Evolutionary conservation across 805 yeast species (phyloP), one percentile per base, ranked within the genome.

Genomic region (Lipomyces yamadae): DNA sequence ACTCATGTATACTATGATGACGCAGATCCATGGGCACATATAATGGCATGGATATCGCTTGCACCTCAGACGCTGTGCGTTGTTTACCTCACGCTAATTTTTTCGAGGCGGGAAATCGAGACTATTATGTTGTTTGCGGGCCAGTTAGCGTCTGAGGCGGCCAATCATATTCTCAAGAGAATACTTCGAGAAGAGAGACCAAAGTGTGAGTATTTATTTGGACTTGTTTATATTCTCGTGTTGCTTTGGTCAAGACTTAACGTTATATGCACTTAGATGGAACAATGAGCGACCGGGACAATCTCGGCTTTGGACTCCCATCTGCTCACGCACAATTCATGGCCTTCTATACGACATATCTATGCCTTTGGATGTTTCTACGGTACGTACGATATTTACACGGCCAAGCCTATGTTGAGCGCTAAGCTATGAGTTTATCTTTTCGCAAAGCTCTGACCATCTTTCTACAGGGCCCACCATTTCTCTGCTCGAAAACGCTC

Each of bases 291-390:
- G 13, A 6, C 10, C 30, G 35, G 18, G 61, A 58, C n/a, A 77
- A 75, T 2, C 75, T 89, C 69, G 87, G 89, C 0, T 92, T 88
- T 76, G 99, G 99, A 0, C 94, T 94, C 98, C 99, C 99, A 0
- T 87, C 93, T 62, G 97, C 99, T 0, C 99, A 94, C 78, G 87
- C 97, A 0, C 99, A 94, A 78, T 95, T 93, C 77, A 90, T 94
- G 92, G 96, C 97, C 1, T 95, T 87, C 75, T 87, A 89, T 70
- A 83, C 68, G 66, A 82, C 73, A 11, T 77, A 80, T 60, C 67
- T 78, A 6, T 60, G 72, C 18, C 57, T 77, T 56, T 78, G 81
- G 76, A 74, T 77, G 72, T 62, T 58, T 53, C 67, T 72, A 57
- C 35, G 68, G 68, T 65, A 45, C 56, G 35, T 53, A 53, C 34